Percentiles rank a stretch among this genome's conserved stretches.
These are phyloP conservation scores for Aphanomyces astaci DNA, from an alignment of 352 stramenopile genomes.

Conservation along the genomic window DNA sequence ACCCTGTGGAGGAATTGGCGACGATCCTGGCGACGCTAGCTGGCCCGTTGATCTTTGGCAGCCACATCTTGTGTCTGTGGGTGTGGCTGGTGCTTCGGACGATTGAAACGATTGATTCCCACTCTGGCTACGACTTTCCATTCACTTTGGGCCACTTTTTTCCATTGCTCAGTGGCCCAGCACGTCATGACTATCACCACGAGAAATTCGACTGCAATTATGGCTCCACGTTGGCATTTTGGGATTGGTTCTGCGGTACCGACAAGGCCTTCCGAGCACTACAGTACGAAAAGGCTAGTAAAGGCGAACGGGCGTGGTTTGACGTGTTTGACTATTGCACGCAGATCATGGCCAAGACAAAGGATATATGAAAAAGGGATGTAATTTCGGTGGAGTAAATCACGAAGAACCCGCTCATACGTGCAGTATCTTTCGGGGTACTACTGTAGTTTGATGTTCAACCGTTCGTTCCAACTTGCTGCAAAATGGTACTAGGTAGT, in stretches of 20 bases:
- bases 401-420: too few relatives aligned
- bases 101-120: constrained; percentile 21
- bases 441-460: too few relatives aligned
- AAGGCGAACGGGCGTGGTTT: neutral
- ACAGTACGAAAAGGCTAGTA: neutral
- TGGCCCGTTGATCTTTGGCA: constrained; percentile 17
- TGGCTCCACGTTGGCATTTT: constrained; percentile 16
- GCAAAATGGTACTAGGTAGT: too few relatives aligned
- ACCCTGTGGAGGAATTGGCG: constrained; percentile 18
- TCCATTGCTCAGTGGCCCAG: neutral
- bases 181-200: constrained; percentile 18
- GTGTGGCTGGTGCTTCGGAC: constrained; percentile 18
- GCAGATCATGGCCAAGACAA: neutral
- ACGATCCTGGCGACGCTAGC: constrained; percentile 15
- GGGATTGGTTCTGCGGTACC: constrained; percentile 22
- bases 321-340: constrained; percentile 1
- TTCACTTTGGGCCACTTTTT: neutral
- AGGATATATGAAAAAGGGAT: too few relatives aligned
- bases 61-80: constrained; percentile 21
- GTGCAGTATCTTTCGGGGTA: too few relatives aligned
- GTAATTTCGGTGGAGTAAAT: too few relatives aligned
- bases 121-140: constrained; percentile 22
- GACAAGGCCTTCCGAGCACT: neutral
- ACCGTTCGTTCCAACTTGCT: too few relatives aligned
- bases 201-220: constrained; percentile 21